Evolutionary conservation across 768 basidiomycete genomes (phyloP).

Genomic region (Mycena rosella): DNA sequence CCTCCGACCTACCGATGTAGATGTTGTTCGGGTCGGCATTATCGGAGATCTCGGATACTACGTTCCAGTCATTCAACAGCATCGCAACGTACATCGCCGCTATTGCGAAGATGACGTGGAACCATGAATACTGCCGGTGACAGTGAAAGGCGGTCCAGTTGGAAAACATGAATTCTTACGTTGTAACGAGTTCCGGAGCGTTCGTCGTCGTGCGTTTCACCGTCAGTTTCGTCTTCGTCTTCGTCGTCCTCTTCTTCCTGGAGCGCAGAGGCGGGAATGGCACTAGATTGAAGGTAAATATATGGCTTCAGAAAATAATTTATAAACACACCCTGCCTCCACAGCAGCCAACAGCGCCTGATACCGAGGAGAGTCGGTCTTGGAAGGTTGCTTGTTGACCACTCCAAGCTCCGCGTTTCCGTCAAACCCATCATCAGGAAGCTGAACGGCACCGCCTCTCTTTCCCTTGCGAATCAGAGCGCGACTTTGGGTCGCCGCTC

Average conservation of each 20-base stretch:
- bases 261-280: conserved; percentile 93
- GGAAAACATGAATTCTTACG: conserved; percentile 57
- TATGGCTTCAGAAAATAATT: not conserved
- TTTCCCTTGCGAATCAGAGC: conserved; percentile 86
- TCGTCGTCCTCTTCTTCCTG: conserved; percentile 83
- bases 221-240: conserved; percentile 82
- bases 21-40: conserved; percentile 74
- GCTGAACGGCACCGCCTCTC: conserved; percentile 71
- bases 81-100: conserved; percentile 98
- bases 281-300: conserved; percentile 56
- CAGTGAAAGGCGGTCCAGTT: conserved; percentile 21
- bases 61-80: conserved; percentile 96
- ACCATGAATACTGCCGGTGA: conserved; percentile 90
- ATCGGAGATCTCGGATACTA: conserved; percentile 69
- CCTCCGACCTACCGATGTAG: conserved; percentile 94
- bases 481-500: conserved; percentile 95
- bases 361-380: conserved; percentile 89
- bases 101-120: conserved; percentile 97
- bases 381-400: conserved; percentile 86
- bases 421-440: conserved; percentile 66
- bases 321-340: conserved; percentile 82
- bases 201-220: conserved; percentile 92
- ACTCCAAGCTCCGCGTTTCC: conserved; percentile 78
- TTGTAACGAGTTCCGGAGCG: conserved; percentile 95
- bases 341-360: conserved; percentile 96